Conservation (phyloP, 495 filamentous ascomycete genomes). For the Daldinia caldariorum region DNA sequence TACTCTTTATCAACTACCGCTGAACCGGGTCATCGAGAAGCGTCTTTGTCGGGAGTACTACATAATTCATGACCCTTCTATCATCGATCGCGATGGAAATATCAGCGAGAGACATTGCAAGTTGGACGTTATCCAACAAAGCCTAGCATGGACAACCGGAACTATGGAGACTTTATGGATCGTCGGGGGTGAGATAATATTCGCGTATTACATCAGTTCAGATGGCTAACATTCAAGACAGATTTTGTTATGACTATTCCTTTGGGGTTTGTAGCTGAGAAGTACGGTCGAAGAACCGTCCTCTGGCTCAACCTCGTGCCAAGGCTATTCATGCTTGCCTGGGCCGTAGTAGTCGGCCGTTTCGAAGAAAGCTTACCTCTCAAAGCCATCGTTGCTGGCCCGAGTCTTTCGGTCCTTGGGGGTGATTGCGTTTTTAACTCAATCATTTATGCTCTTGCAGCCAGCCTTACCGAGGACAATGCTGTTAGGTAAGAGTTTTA, state of each 20-base stretch:
- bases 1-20: conserved; percentile 58
- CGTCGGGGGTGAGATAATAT: conserved; percentile 52
- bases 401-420: conserved; percentile 53
- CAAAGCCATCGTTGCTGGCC: conserved; percentile 49
- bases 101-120: conserved; percentile 60
- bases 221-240: conserved; percentile 35
- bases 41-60: conserved; percentile 61
- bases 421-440: conserved; percentile 61
- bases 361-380: conserved; percentile 53
- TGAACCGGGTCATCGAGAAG: conserved; percentile 59
- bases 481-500: conserved; percentile 48
- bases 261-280: conserved; percentile 52
- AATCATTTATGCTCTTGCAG: conserved; percentile 55
- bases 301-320: conserved; percentile 55
- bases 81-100: conserved; percentile 47
- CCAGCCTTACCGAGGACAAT: conserved; percentile 52
- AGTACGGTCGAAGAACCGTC: conserved; percentile 50
- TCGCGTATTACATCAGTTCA: not conserved
- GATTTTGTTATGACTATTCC: conserved; percentile 60
- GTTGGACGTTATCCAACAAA: conserved; percentile 54
- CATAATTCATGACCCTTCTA: conserved; percentile 47
- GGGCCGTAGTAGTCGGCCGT: conserved; percentile 53
- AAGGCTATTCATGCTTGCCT: conserved; percentile 52
- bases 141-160: conserved; percentile 57
- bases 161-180: conserved; percentile 57